Conservation (phyloP, 1,139 yeast genomes). For the Yamadazyma taylorii region DNA sequence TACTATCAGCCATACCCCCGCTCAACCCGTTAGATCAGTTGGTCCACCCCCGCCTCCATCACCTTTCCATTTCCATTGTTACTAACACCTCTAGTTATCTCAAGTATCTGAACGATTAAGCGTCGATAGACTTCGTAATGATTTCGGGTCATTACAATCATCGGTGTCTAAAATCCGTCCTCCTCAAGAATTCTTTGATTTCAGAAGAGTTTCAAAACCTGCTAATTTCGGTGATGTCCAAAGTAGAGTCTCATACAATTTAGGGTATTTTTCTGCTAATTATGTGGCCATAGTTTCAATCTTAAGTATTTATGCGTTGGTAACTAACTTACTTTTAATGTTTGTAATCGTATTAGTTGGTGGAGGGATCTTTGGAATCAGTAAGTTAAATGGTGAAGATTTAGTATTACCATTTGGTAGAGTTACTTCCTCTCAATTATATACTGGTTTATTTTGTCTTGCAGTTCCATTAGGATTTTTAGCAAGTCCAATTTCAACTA, state of each 20-base stretch:
- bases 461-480: conserved; percentile 87
- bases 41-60: no score
- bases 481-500: conserved; percentile 90
- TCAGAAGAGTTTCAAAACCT: conserved; percentile 88
- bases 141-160: conserved; percentile 47
- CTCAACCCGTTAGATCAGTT: no score
- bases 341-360: conserved; percentile 72
- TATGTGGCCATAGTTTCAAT: conserved; percentile 74
- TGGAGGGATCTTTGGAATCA: conserved; percentile 78
- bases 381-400: conserved; percentile 77
- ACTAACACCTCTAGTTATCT: conserved; percentile 25
- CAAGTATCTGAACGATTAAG: conserved; percentile 51
- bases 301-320: conserved; percentile 55
- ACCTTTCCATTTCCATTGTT: no score
- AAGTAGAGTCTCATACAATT: conserved; percentile 80
- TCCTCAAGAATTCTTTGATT: conserved; percentile 90
- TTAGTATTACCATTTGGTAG: conserved; percentile 68
- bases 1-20: no score
- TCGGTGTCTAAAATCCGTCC: conserved; percentile 77
- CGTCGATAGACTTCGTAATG: conserved; percentile 49
- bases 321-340: conserved; percentile 80
- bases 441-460: conserved; percentile 77
- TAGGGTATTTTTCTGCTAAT: conserved; percentile 86
- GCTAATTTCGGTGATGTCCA: conserved; percentile 87
- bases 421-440: conserved; percentile 78